phyloP scores from a whole-genome alignment of 257 asterid genomes.

The Solanum habrochaites region DNA sequence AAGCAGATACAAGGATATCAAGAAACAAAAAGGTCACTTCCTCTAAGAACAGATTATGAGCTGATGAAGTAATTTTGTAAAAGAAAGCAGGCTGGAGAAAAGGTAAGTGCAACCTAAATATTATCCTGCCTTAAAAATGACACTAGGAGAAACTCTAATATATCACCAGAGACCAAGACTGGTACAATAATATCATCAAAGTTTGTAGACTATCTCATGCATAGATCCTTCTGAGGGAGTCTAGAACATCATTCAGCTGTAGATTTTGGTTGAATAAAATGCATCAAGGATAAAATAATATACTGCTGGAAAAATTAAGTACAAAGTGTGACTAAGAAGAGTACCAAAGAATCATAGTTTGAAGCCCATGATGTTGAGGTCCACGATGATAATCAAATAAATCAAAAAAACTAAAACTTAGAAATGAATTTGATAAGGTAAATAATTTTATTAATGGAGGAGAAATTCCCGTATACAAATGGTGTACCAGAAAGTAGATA shows the following conservation, averaged over 20 bases:
- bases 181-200: not conserved
- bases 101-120: not conserved
- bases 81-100: not conserved
- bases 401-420: not conserved
- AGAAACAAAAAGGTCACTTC: not conserved
- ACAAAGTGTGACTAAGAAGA: not conserved
- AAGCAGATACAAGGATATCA: not conserved
- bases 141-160: not conserved
- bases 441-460: not conserved
- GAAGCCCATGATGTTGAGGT: not conserved
- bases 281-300: not conserved
- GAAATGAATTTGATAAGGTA: not conserved
- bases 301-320: not conserved
- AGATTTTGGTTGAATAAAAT: not conserved
- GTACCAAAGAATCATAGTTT: not conserved
- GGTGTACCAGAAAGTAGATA: not conserved
- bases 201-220: not conserved
- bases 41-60: not conserved
- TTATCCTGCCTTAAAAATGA: not conserved
- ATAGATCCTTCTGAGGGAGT: not conserved
- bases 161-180: not conserved
- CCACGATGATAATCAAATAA: not conserved
- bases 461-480: not conserved
- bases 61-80: not conserved
- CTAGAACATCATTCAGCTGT: not conserved